phyloP scores from a whole-genome alignment of 352 stramenopile genomes.

The Ochromonadaceae sp. region DNA sequence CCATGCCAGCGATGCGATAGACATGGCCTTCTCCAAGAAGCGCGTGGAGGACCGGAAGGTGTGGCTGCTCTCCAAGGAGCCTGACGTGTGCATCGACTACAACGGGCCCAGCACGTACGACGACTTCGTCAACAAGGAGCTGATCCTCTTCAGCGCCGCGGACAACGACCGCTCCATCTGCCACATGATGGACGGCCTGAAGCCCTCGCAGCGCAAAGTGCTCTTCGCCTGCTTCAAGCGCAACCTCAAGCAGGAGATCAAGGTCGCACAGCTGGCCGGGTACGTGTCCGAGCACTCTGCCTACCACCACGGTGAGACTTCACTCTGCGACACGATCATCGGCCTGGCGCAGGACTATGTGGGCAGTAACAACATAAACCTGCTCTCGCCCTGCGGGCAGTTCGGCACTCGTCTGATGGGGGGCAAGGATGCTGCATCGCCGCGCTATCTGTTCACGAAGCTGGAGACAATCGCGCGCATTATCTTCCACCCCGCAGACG shows the following conservation, averaged over 20 bases:
- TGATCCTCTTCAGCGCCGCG: constrained; percentile 91
- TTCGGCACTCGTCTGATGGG: constrained; percentile 91
- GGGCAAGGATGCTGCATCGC: constrained; percentile 80
- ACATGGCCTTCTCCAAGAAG: constrained; percentile 96
- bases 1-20: constrained; percentile 62
- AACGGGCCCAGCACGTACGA: constrained; percentile 65
- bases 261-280: constrained; percentile 81
- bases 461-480: constrained; percentile 56
- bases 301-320: constrained; percentile 94
- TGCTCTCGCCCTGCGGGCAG: constrained; percentile 83
- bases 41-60: constrained; percentile 76
- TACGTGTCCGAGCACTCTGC: constrained; percentile 95
- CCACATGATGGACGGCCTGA: constrained; percentile 76
- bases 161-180: constrained; percentile 90
- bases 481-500: constrained; percentile 69
- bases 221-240: too few relatives aligned
- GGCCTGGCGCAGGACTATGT: constrained; percentile 97
- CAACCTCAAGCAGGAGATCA: constrained; percentile 77
- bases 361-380: constrained; percentile 93
- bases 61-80: constrained; percentile 75
- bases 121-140: constrained; percentile 95
- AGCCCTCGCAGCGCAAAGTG: constrained; percentile 32
- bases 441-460: constrained; percentile 86
- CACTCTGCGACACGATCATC: constrained; percentile 82
- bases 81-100: constrained; percentile 80